Conservation (phyloP, 371 early-diverging fungal species). For the Mucor sp. region DNA sequence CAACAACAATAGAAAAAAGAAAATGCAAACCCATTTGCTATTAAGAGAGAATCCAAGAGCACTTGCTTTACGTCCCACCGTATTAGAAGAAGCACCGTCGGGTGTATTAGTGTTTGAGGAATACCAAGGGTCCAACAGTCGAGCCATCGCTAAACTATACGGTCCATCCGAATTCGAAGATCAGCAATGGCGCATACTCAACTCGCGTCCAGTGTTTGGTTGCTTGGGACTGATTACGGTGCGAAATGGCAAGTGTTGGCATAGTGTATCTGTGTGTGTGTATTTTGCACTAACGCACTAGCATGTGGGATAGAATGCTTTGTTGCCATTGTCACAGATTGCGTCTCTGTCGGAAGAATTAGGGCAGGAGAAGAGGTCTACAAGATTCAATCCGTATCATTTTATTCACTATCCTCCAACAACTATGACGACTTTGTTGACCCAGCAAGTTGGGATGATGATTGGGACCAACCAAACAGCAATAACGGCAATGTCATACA, state of each 20-base stretch:
- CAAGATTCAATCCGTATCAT: conserved; percentile 60
- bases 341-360: conserved; percentile 59
- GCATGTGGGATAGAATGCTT: conserved; percentile 60
- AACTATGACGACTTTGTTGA: conserved; percentile 56
- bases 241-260: conserved; percentile 59
- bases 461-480: conserved; percentile 33
- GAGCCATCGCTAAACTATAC: conserved; percentile 48
- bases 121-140: conserved; percentile 24
- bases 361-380: conserved; percentile 64
- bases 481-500: conserved; percentile 28
- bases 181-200: conserved; percentile 49
- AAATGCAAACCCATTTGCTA: conserved; percentile 51
- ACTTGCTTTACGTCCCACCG: conserved; percentile 51
- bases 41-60: conserved; percentile 53
- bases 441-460: conserved; percentile 33
- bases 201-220: conserved; percentile 68
- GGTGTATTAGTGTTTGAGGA: conserved; percentile 52
- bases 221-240: conserved; percentile 71
- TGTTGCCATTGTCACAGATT: conserved; percentile 73
- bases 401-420: conserved; percentile 63
- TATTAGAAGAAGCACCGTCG: conserved; percentile 49
- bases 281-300: too few relatives aligned
- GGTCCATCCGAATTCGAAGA: conserved; percentile 53
- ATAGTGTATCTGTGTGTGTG: too few relatives aligned
- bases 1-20: background rate